Evolutionary conservation across 75 land plant genomes (phyloP).

Genomic region (Sequoia sempervirens): DNA sequence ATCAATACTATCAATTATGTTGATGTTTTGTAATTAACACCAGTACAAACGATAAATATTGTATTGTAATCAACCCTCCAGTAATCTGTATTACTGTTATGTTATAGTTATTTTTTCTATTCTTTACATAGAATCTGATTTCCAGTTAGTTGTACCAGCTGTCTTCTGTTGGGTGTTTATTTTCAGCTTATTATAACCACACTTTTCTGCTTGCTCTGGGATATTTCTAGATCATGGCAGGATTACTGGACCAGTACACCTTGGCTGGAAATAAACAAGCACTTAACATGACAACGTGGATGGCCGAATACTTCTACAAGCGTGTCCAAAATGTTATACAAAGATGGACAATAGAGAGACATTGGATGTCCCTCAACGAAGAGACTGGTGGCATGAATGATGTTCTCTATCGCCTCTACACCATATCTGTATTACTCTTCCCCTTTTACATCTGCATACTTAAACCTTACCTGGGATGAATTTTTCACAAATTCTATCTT

Average conservation of each 20-base stretch:
- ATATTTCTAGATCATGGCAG: constrained; percentile 63
- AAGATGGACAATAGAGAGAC: constrained; percentile 62
- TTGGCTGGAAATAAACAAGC: constrained; percentile 54
- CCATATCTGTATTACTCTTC: constrained; percentile 51
- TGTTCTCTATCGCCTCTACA: constrained; percentile 72
- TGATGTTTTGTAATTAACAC: too few species aligned
- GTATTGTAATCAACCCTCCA: too few species aligned
- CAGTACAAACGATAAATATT: too few species aligned
- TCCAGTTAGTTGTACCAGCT: too few species aligned
- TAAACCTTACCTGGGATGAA: background rate
- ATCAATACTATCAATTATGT: too few species aligned
- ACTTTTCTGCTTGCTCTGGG: too few species aligned
- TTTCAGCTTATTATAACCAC: too few species aligned
- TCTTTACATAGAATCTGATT: too few species aligned
- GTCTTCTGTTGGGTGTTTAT: too few species aligned
- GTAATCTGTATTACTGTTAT: too few species aligned
- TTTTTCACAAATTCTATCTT: background rate
- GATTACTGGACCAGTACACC: constrained; percentile 72
- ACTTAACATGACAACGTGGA: constrained; percentile 54
- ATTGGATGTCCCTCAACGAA: constrained; percentile 81
- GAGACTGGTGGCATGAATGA: constrained; percentile 99
- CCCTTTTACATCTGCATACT: too few species aligned
- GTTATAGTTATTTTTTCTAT: too few species aligned
- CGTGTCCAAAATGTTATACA: constrained; percentile 74
- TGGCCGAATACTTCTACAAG: constrained; percentile 72